Percentiles rank a stretch among this genome's conserved stretches.
These are phyloP conservation scores for Wickerhamomyces subpelliculosus DNA, from an alignment of 805 yeast species.

Conservation along the genomic window DNA sequence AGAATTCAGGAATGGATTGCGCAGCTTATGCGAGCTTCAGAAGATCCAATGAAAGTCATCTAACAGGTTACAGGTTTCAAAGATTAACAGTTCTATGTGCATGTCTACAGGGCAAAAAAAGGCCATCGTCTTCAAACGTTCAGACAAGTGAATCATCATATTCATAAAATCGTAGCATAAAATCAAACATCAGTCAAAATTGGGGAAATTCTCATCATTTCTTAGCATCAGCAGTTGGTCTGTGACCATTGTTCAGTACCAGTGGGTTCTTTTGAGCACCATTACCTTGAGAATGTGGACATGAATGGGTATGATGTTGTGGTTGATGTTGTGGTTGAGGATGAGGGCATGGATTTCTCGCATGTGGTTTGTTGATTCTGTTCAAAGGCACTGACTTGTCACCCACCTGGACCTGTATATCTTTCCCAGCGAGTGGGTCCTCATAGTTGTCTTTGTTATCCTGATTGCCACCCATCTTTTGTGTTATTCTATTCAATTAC, in stretches of 20 bases:
- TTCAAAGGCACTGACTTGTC: conserved; percentile 3
- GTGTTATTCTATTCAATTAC: neutral
- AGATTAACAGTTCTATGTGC: no score
- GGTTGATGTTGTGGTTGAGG: neutral
- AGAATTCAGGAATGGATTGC: no score
- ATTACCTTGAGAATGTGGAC: no score
- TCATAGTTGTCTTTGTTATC: neutral
- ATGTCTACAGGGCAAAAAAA: no score
- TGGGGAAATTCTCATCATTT: neutral
- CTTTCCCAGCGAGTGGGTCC: neutral
- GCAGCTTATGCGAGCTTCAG: no score
- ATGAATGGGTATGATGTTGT: no score
- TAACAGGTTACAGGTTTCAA: no score
- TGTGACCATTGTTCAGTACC: conserved; percentile 1
- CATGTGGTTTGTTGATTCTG: conserved; percentile 5
- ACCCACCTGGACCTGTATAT: conserved; percentile 5
- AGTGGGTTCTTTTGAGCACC: neutral
- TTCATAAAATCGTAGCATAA: no score
- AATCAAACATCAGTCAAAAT: no score
- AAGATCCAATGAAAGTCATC: no score
- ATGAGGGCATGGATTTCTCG: neutral
- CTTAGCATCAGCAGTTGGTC: conserved; percentile 1
- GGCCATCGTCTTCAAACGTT: no score
- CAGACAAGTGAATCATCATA: no score
- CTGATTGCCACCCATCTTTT: neutral